Evolutionary conservation across 345 rosid genomes (phyloP), one percentile per base, ranked within the genome.

Genomic region (Pseudoturritis turrita): DNA sequence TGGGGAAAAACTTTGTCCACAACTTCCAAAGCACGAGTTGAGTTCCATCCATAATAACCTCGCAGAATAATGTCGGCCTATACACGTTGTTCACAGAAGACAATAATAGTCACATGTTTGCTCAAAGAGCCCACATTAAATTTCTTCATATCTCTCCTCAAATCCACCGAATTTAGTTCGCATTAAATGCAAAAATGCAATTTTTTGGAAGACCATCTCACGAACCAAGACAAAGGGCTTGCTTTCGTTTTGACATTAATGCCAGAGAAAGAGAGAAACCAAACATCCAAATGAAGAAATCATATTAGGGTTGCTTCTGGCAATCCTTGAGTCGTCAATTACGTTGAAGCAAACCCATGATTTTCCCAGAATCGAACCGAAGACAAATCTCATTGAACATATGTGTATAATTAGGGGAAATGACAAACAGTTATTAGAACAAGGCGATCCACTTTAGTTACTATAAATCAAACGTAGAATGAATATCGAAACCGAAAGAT

Each of bases 41-140:
- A 89, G 75, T 95, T 95, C 98, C 99, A 92, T 28, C 97, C 98
- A 41, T 80, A 85, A 64, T 96, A 96, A 8, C 99, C 99, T 65
- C 97, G 81, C 65, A 96, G 58, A 62, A 92, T 8, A 35, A 96
- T 78, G 77, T 96, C 99, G 28, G 98, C 99, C 99, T 96, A 68
- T 31, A 65, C 55, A 46, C 75, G 47, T 68, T 61, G 29, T 53
- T 35, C 37, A 54, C 39, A 44, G 0, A 21, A 28, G 37, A 59
- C 29, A 41, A 31, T 11, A 41, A 31, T 11, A 59, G 62, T 59
- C 63, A 67, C 71, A 28, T 58, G 23, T 60, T 61, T 15, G 28
- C 9, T 45, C 29, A 40, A 65, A 37, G 40, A 56, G 7, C 46
- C 44, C 10, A 73, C 45, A 74, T 29, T 64, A 18, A 65, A 31